Conservation (phyloP, 345 rosid genomes). For the Erodium maritimum region DNA sequence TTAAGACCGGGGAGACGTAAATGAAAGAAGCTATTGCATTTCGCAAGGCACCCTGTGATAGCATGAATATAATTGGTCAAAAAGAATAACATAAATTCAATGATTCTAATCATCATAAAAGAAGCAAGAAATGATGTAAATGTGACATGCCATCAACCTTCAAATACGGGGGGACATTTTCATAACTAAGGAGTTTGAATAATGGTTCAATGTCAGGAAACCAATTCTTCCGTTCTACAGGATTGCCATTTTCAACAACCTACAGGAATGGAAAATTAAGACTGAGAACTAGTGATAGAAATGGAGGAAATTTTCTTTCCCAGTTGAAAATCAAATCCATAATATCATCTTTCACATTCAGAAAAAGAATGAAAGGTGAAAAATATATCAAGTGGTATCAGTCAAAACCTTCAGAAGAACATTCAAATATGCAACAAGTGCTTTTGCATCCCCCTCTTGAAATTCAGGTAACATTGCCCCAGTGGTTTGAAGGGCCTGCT, state of each 20-base stretch:
- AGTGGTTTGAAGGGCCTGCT: conserved; percentile 73
- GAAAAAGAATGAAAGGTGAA: not conserved
- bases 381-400: conserved; percentile 1
- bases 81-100: not conserved
- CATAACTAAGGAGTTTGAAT: conserved; percentile 92
- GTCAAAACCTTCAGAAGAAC: conserved; percentile 76
- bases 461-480: conserved; percentile 88
- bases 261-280: conserved; percentile 14
- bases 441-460: conserved; percentile 90
- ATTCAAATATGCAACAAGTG: conserved; percentile 89
- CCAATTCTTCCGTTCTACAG: conserved; percentile 74
- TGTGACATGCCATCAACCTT: conserved; percentile 35
- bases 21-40: conserved; percentile 67
- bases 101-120: not conserved
- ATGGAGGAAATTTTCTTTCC: not conserved
- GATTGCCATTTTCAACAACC: conserved; percentile 83
- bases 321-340: not conserved
- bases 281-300: conserved; percentile 4
- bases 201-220: conserved; percentile 87
- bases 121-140: conserved; percentile 9
- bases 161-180: conserved; percentile 81
- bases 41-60: conserved; percentile 77
- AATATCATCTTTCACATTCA: no score
- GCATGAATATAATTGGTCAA: conserved; percentile 11
- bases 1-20: conserved; percentile 57